Percentiles rank a stretch among this genome's conserved stretches.
Evolutionary conservation across 208 protist genomes (phyloP).

Genomic region (Leishmania tarentolae): DNA sequence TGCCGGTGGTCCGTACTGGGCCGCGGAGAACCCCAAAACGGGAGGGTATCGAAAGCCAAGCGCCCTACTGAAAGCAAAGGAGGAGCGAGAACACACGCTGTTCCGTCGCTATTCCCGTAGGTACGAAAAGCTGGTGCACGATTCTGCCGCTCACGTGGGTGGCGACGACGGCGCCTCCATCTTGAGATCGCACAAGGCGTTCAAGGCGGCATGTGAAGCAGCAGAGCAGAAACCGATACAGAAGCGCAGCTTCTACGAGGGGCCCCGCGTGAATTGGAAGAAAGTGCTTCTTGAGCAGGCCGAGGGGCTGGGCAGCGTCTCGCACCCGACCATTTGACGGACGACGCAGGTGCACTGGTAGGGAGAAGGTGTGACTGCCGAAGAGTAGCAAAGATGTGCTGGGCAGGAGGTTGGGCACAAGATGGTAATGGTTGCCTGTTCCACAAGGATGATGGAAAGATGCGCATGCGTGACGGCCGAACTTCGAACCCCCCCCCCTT

Average conservation of each 20-base stretch:
- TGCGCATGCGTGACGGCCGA: background rate
- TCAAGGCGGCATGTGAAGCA: slow-evolving; percentile 23
- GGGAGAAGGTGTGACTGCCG: background rate
- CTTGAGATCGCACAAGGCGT: slow-evolving; percentile 14
- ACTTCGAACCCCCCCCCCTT: background rate
- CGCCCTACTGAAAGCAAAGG: slow-evolving; percentile 44
- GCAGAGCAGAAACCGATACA: slow-evolving; percentile 34
- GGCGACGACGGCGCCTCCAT: slow-evolving; percentile 28
- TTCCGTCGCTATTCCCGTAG: slow-evolving; percentile 51
- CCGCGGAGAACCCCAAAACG: slow-evolving; percentile 19
- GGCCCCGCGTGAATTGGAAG: slow-evolving; percentile 26
- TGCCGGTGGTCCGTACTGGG: slow-evolving; percentile 35
- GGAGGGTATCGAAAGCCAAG: slow-evolving; percentile 34
- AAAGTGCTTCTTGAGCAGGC: slow-evolving; percentile 30
- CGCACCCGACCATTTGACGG: background rate
- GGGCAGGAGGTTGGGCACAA: background rate
- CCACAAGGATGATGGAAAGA: too few species aligned
- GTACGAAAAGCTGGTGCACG: slow-evolving; percentile 36
- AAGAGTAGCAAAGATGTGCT: background rate
- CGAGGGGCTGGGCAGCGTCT: background rate
- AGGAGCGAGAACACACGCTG: slow-evolving; percentile 30
- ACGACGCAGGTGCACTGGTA: background rate
- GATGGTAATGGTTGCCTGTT: background rate
- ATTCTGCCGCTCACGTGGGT: slow-evolving; percentile 22
- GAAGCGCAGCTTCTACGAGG: slow-evolving; percentile 39